Conservation (phyloP, 2,329 filamentous ascomycete species). For the Endoconidiophora polonica region DNA sequence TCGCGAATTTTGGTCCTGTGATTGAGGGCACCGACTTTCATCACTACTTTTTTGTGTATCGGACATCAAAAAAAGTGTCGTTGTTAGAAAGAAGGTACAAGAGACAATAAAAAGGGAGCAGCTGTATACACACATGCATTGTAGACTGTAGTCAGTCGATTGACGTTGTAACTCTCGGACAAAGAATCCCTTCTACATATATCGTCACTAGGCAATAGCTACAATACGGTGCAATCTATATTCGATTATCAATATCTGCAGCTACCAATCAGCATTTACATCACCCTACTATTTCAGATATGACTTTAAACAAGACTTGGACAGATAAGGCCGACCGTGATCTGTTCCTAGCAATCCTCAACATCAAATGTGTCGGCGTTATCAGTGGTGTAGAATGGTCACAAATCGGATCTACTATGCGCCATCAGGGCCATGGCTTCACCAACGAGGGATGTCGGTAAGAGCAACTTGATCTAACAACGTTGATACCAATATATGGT, state of each 20-base stretch:
- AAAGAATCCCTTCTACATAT: background rate
- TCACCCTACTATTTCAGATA: constrained; percentile 19
- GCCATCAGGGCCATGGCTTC: constrained; percentile 41
- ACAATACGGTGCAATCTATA: background rate
- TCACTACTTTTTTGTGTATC: too few relatives aligned
- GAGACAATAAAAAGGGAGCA: too few relatives aligned
- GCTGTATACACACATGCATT: too few relatives aligned
- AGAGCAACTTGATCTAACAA: constrained; percentile 19
- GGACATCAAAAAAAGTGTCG: too few relatives aligned
- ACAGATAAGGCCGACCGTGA: constrained; percentile 45
- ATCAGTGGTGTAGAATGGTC: constrained; percentile 47
- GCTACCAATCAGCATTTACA: background rate
- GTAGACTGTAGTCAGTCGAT: too few relatives aligned
- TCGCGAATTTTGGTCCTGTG: too few relatives aligned
- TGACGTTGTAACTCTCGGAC: too few relatives aligned
- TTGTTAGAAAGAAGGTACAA: too few relatives aligned
- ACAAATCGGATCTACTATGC: constrained; percentile 44
- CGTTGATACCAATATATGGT: background rate
- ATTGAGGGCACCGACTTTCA: too few relatives aligned
- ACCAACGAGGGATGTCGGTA: constrained; percentile 49
- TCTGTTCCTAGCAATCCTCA: constrained; percentile 45
- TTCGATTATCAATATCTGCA: background rate
- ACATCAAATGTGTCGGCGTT: constrained; percentile 45
- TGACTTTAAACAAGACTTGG: constrained; percentile 38
- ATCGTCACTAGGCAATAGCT: background rate